These are phyloP conservation scores for Plantago coronopus DNA, from an alignment of 305 asterid genomes.

Conservation along the genomic window DNA sequence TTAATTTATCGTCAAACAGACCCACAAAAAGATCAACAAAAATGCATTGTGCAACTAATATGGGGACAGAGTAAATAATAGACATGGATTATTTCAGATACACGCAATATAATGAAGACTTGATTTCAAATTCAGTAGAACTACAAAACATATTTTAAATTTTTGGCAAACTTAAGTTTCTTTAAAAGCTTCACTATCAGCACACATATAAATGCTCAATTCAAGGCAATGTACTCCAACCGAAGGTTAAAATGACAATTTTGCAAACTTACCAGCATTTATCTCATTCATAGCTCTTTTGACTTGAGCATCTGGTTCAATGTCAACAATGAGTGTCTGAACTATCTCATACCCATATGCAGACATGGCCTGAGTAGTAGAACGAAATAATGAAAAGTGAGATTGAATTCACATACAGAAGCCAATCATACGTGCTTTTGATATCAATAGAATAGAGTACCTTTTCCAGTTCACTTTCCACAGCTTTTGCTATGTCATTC, in stretches of 20 bases:
- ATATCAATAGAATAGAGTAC: slow-evolving; percentile 19
- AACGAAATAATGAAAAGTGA: neutral
- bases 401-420: neutral
- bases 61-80: too few species aligned
- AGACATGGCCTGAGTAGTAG: slow-evolving; percentile 45
- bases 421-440: neutral
- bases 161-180: too few species aligned
- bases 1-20: too few species aligned
- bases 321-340: slow-evolving; percentile 54
- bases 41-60: too few species aligned
- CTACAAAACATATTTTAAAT: too few species aligned
- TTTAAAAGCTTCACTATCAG: too few species aligned
- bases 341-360: slow-evolving; percentile 55
- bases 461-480: slow-evolving; percentile 54
- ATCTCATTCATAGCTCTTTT: slow-evolving; percentile 66
- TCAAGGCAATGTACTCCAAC: neutral
- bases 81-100: too few species aligned
- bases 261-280: slow-evolving; percentile 39
- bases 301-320: slow-evolving; percentile 54
- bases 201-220: neutral
- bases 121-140: too few species aligned
- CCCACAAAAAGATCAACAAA: too few species aligned
- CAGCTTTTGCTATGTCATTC: slow-evolving; percentile 50
- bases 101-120: too few species aligned
- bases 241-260: neutral